phyloP scores from a whole-genome alignment of 2,329 filamentous ascomycete species.

The Mollisia scopiformis region DNA sequence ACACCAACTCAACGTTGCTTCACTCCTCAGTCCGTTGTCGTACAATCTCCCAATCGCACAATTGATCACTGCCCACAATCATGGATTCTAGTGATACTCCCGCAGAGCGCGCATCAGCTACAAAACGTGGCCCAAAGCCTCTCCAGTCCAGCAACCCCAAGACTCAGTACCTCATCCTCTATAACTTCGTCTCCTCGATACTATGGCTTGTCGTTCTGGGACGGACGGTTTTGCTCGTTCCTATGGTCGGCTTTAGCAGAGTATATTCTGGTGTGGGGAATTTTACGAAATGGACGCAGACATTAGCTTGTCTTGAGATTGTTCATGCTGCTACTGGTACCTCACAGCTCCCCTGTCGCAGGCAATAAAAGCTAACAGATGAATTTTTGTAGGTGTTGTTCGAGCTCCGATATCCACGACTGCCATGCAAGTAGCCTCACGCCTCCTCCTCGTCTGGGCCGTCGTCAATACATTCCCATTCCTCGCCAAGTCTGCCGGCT shows the following conservation, averaged over 20 bases:
- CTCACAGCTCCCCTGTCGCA: neutral
- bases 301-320: slow-evolving; percentile 80
- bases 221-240: slow-evolving; percentile 61
- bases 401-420: slow-evolving; percentile 86
- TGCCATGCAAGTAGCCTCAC: slow-evolving; percentile 84
- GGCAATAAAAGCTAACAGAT: slow-evolving; percentile 16
- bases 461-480: slow-evolving; percentile 75
- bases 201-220: slow-evolving; percentile 81
- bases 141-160: slow-evolving; percentile 48
- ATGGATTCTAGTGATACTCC: slow-evolving; percentile 18
- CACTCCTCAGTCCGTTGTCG: neutral
- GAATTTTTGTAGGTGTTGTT: slow-evolving; percentile 66
- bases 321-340: slow-evolving; percentile 77
- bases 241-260: slow-evolving; percentile 55
- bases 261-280: slow-evolving; percentile 66
- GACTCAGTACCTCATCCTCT: slow-evolving; percentile 76
- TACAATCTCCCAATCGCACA: neutral
- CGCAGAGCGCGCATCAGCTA: slow-evolving; percentile 4
- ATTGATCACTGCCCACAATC: neutral
- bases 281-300: slow-evolving; percentile 82
- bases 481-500: slow-evolving; percentile 63
- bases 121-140: slow-evolving; percentile 30
- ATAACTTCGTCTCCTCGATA: slow-evolving; percentile 78
- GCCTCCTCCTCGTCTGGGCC: slow-evolving; percentile 87
- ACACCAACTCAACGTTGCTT: neutral